phyloP scores from a whole-genome alignment of 192 early-diverging fungal genomes.

The Dissophora globulifera region DNA sequence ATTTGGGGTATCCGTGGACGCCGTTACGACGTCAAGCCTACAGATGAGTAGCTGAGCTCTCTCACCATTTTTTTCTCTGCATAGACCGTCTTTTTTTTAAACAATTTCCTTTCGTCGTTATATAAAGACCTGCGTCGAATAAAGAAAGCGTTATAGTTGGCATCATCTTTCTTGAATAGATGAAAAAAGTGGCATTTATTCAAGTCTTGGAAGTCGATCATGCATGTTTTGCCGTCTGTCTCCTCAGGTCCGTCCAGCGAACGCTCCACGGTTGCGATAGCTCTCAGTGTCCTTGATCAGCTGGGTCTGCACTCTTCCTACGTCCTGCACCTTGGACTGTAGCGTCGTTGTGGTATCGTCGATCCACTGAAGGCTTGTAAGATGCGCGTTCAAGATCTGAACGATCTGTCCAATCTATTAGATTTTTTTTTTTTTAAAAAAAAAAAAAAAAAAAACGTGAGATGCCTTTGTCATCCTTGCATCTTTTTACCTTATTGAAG shows the following conservation, averaged over 20 bases:
- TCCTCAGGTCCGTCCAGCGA: constrained; percentile 25
- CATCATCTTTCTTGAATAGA: too few species aligned
- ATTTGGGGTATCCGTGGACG: constrained; percentile 85
- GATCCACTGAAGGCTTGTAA: constrained; percentile 94
- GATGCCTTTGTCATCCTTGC: too few species aligned
- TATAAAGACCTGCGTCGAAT: too few species aligned
- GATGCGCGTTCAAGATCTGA: constrained; percentile 90
- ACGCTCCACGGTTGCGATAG: constrained; percentile 43
- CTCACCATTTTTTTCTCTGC: too few species aligned
- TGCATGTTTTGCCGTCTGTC: too few species aligned
- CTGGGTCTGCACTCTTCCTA: constrained; percentile 55
- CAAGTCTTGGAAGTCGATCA: too few species aligned
- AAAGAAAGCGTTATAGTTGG: too few species aligned
- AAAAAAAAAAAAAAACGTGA: background rate
- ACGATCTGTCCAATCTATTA: constrained; percentile 79
- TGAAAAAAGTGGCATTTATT: too few species aligned
- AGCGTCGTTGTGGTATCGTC: constrained; percentile 72
- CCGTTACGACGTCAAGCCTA: constrained; percentile 74
- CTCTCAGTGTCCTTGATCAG: constrained; percentile 45
- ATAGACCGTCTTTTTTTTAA: too few species aligned
- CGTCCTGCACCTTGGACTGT: constrained; percentile 65
- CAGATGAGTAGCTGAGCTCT: constrained; percentile 22
- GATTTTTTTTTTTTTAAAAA: too few species aligned
- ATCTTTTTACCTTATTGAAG: constrained; percentile 91
- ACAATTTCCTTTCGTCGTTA: too few species aligned